Evolutionary conservation across 345 rosid species (phyloP).

Genomic region (Microcos paniculata): DNA sequence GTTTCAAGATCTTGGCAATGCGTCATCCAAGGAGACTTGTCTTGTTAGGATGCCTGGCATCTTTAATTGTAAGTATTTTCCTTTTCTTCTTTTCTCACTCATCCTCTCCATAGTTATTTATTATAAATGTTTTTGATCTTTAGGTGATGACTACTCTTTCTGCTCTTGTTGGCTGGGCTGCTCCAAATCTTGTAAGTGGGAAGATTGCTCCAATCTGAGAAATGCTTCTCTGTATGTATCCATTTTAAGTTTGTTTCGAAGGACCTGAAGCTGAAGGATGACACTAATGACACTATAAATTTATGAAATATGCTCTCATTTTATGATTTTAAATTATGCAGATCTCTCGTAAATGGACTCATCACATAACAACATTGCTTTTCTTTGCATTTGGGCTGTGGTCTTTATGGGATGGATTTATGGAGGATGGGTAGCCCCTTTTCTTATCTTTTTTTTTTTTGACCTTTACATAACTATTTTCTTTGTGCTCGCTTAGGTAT

Average conservation of each 20-base stretch:
- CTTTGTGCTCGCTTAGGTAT: neutral
- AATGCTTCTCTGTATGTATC: too few relatives aligned
- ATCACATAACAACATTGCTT: conserved; percentile 75
- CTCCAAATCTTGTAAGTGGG: conserved; percentile 83
- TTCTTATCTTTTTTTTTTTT: neutral
- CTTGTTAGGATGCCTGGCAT: conserved; percentile 77
- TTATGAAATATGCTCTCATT: neutral
- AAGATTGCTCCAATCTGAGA: too few relatives aligned
- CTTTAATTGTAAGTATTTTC: conserved; percentile 58
- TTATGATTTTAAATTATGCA: conserved; percentile 31
- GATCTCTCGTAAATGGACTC: conserved; percentile 95
- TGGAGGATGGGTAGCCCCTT: conserved; percentile 55
- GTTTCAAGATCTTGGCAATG: conserved; percentile 90
- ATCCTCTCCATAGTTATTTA: neutral
- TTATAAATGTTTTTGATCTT: conserved; percentile 11
- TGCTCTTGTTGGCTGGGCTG: conserved; percentile 82
- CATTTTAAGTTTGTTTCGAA: too few relatives aligned
- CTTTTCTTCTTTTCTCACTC: neutral
- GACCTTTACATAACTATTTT: neutral
- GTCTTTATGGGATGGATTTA: conserved; percentile 91
- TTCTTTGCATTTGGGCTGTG: conserved; percentile 82
- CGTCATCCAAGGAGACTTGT: conserved; percentile 96
- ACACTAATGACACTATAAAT: neutral
- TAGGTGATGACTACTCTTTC: conserved; percentile 95
- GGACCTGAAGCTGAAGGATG: too few relatives aligned